Conservation (phyloP, 2,329 filamentous ascomycete genomes). For the Ampelomyces quisqualis region DNA sequence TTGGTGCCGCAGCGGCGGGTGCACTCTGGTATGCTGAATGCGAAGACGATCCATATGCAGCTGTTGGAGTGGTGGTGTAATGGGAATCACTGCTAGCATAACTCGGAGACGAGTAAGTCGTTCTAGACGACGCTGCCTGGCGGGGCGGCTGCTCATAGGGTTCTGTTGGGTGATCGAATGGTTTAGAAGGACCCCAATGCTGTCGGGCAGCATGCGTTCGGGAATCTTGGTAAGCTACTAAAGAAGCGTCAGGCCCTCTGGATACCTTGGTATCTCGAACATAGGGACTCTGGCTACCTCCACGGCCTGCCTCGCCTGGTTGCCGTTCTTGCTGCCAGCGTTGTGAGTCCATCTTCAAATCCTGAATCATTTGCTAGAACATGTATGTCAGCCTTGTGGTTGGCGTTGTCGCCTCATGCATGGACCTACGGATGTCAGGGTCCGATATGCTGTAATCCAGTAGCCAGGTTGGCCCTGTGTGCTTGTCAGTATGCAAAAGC, state of each 20-base stretch:
- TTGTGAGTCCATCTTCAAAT: constrained; percentile 51
- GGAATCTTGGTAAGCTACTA: constrained; percentile 49
- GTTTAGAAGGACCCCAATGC: constrained; percentile 43
- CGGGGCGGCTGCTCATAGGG: constrained; percentile 17
- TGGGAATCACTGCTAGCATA: constrained; percentile 32
- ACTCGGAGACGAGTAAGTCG: constrained; percentile 18
- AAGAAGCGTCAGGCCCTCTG: constrained; percentile 49
- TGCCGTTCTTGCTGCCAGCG: constrained; percentile 46
- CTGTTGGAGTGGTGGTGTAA: constrained; percentile 37
- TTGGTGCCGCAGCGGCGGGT: constrained; percentile 27
- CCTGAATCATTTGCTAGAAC: constrained; percentile 51
- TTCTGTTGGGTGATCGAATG: constrained; percentile 26
- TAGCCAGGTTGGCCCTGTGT: constrained; percentile 49
- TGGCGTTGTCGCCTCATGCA: background rate
- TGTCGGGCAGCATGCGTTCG: constrained; percentile 47
- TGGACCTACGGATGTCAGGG: constrained; percentile 50
- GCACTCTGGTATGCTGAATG: constrained; percentile 31
- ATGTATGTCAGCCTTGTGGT: constrained; percentile 20
- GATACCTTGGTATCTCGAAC: constrained; percentile 45
- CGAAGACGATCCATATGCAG: constrained; percentile 28
- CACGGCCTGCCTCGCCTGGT: constrained; percentile 44
- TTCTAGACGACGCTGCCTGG: constrained; percentile 13
- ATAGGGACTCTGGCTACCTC: constrained; percentile 50
- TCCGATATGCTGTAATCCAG: constrained; percentile 55
- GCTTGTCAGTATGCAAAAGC: constrained; percentile 18